Evolutionary conservation across 441 rosid genomes (phyloP).

Genomic region (Erysimum cheiri): DNA sequence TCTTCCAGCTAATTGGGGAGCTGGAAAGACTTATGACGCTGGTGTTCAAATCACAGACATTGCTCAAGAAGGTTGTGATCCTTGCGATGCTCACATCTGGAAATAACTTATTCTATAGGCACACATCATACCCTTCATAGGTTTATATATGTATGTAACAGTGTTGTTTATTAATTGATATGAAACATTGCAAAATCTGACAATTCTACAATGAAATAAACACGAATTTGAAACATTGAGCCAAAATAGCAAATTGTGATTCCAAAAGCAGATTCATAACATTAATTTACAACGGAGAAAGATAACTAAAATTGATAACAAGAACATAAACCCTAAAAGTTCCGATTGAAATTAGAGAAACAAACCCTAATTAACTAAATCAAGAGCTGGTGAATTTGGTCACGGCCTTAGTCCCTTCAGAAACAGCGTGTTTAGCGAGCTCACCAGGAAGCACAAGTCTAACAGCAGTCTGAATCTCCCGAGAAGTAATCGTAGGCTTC

Average conservation of each 20-base stretch:
- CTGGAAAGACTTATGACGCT: conserved; percentile 63
- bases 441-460: conserved; percentile 55
- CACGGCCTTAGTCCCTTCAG: conserved; percentile 59
- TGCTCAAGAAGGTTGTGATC: conserved; percentile 84
- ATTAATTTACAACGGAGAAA: background rate
- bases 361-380: conserved; percentile 13
- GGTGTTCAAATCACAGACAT: conserved; percentile 79
- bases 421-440: conserved; percentile 55
- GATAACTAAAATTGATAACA: background rate
- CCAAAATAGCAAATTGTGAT: too few relatives aligned
- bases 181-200: background rate
- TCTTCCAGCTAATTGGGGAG: conserved; percentile 76
- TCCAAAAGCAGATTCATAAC: background rate
- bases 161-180: conserved; percentile 1
- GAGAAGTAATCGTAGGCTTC: conserved; percentile 55
- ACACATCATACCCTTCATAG: background rate
- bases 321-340: background rate
- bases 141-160: conserved; percentile 1
- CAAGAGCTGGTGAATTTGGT: conserved; percentile 59
- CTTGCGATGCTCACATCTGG: conserved; percentile 54
- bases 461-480: conserved; percentile 61
- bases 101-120: background rate
- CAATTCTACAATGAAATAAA: background rate
- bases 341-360: too few relatives aligned
- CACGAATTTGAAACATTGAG: too few relatives aligned